Evolutionary conservation across 2,329 filamentous ascomycete genomes (phyloP).

Genomic region (Fusarium cicatricum): DNA sequence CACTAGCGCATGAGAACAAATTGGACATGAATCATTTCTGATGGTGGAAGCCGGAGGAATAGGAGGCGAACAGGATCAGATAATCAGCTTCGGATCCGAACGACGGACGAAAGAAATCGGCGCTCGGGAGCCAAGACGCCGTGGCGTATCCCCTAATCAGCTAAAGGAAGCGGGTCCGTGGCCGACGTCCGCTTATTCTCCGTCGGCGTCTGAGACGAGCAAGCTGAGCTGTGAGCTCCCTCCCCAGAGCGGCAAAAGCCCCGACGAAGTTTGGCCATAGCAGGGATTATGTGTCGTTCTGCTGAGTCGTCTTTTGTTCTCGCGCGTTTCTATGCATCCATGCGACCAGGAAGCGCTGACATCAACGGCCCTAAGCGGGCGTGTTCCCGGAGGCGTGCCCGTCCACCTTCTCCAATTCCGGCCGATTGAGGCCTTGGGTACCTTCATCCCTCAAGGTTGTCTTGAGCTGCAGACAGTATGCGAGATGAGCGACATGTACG

Average conservation of each 20-base stretch:
- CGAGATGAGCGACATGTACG: constrained; percentile 22
- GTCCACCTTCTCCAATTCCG: not conserved
- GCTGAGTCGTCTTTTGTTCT: constrained; percentile 1
- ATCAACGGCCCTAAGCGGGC: constrained; percentile 1
- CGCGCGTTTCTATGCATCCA: not conserved
- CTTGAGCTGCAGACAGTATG: constrained; percentile 3
- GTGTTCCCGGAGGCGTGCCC: not conserved
- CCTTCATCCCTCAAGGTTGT: not conserved
- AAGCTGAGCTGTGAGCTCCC: not conserved
- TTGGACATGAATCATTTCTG: not conserved
- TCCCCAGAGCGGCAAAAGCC: constrained; percentile 10
- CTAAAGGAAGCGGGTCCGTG: not conserved
- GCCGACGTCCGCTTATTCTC: not conserved
- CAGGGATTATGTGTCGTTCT: not conserved
- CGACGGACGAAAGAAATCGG: constrained; percentile 11
- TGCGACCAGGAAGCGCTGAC: constrained; percentile 4
- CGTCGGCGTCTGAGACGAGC: constrained; percentile 3
- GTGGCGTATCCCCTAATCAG: constrained; percentile 1
- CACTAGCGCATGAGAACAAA: not conserved
- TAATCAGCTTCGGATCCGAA: constrained; percentile 23
- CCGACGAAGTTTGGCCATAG: constrained; percentile 25
- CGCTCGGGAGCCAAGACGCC: not conserved
- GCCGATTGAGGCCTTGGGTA: not conserved
- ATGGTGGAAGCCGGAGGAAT: not conserved
- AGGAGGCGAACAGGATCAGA: not conserved